phyloP scores from a whole-genome alignment of 805 yeast species.

The Candida rishiriensis region DNA sequence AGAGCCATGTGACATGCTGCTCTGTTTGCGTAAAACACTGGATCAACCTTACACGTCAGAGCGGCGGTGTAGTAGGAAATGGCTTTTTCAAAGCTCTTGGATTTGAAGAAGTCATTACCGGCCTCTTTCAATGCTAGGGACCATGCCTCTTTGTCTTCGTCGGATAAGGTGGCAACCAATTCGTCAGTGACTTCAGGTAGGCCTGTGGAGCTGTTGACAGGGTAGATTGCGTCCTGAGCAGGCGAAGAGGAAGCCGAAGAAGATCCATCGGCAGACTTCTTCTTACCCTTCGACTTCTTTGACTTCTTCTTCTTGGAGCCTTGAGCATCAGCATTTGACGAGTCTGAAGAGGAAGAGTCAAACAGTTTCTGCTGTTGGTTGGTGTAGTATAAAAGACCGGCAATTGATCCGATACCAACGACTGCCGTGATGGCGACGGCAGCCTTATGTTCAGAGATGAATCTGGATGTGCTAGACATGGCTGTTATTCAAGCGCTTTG shows the following conservation, averaged over 20 bases:
- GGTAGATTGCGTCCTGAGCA: conserved; percentile 34
- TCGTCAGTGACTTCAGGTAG: conserved; percentile 54
- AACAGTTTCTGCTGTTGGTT: conserved; percentile 22
- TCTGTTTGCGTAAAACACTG: conserved; percentile 90
- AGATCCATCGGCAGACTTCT: conserved; percentile 36
- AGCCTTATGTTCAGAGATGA: conserved; percentile 45
- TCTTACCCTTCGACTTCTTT: conserved; percentile 38
- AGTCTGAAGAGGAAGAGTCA: conserved; percentile 2
- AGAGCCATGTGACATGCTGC: conserved; percentile 92
- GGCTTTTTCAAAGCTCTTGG: conserved; percentile 68
- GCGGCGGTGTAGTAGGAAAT: conserved; percentile 78
- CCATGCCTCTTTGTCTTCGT: conserved; percentile 53
- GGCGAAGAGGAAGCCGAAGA: conserved; percentile 18
- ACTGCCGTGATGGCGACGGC: conserved; percentile 47
- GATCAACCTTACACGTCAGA: conserved; percentile 68
- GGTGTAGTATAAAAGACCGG: conserved; percentile 42
- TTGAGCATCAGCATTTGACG: conserved; percentile 11
- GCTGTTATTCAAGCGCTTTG: no score
- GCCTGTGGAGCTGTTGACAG: conserved; percentile 47
- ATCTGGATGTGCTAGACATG: conserved; percentile 21
- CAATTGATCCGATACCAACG: conserved; percentile 46
- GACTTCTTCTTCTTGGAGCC: conserved; percentile 28
- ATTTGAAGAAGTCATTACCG: conserved; percentile 78
- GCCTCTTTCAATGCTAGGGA: conserved; percentile 80
- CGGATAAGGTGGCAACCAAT: conserved; percentile 39